Evolutionary conservation across 305 asterid genomes (phyloP).

Genomic region (Rubia balearica): DNA sequence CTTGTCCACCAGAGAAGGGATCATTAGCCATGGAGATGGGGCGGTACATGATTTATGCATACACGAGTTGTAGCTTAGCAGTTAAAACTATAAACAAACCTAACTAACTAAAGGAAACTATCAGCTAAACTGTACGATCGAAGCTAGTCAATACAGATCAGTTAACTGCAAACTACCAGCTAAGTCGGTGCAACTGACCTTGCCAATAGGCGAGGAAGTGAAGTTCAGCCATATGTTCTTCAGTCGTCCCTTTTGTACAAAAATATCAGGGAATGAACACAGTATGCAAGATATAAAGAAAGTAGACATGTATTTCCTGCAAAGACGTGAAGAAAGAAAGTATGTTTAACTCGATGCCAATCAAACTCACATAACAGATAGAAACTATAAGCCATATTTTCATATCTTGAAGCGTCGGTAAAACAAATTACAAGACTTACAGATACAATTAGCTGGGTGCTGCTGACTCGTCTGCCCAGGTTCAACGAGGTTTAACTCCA

Average conservation of each 20-base stretch:
- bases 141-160: not conserved
- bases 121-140: not conserved
- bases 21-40: slow-evolving; percentile 3
- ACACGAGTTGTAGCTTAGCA: not conserved
- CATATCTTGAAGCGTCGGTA: slow-evolving; percentile 1
- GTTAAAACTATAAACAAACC: not conserved
- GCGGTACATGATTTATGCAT: not conserved
- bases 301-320: slow-evolving; percentile 20
- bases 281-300: not conserved
- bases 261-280: not conserved
- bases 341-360: not conserved
- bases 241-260: not conserved
- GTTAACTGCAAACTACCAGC: not conserved
- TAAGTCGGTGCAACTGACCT: not conserved
- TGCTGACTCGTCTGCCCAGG: slow-evolving; percentile 31
- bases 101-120: not conserved
- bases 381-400: not conserved
- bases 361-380: not conserved
- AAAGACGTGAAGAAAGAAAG: slow-evolving; percentile 10
- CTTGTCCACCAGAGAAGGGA: not conserved
- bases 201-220: not conserved
- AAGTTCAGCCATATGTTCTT: too few relatives aligned
- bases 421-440: slow-evolving; percentile 24
- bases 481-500: slow-evolving; percentile 52
- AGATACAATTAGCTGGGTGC: slow-evolving; percentile 31